Evolutionary conservation across 352 stramenopile genomes (phyloP).

Genomic region (Blastocystis sp.): DNA sequence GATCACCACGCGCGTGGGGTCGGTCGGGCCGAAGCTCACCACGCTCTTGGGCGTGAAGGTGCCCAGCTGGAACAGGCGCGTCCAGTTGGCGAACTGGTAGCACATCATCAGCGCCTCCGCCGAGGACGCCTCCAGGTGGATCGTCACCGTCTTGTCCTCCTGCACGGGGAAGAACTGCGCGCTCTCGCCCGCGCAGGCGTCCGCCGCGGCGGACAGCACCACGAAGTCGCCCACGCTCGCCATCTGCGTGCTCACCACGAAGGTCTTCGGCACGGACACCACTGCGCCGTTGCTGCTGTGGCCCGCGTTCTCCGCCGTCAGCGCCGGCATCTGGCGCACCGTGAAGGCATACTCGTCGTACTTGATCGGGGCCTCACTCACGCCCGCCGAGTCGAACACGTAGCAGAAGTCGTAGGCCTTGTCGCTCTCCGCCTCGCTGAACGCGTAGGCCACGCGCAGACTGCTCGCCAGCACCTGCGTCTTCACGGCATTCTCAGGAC

Average conservation of each 20-base stretch:
- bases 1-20: neutral
- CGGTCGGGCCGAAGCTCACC: neutral
- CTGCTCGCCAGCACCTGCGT: neutral
- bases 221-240: conserved; percentile 27
- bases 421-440: conserved; percentile 38
- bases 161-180: neutral
- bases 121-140: neutral
- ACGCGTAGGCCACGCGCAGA: neutral
- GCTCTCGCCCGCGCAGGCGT: neutral
- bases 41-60: conserved; percentile 43
- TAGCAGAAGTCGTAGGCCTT: conserved; percentile 62
- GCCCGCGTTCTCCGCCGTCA: neutral
- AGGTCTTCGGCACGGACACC: conserved; percentile 7
- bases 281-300: conserved; percentile 1
- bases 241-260: conserved; percentile 2
- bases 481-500: conserved; percentile 3
- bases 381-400: conserved; percentile 3
- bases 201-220: neutral
- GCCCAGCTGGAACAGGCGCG: conserved; percentile 1
- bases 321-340: conserved; percentile 13
- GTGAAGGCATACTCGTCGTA: conserved; percentile 35
- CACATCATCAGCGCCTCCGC: neutral
- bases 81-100: conserved; percentile 34
- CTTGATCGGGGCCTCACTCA: conserved; percentile 54
- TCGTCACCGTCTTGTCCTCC: conserved; percentile 9